Evolutionary conservation across 352 stramenopile species (phyloP).

Genomic region (Globisporangium camurandrum): DNA sequence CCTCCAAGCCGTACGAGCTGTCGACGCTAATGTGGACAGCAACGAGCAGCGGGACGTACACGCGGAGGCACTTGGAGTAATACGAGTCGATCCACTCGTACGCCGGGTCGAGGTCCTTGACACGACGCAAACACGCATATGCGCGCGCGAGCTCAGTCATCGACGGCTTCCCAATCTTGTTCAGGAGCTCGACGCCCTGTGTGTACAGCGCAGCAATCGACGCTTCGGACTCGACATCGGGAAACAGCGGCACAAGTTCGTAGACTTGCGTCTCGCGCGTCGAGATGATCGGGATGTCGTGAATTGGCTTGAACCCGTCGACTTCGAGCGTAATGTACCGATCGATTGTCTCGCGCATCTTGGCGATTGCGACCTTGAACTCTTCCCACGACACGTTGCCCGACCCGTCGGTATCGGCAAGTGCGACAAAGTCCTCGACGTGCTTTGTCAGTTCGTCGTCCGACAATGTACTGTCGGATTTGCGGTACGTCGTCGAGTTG

Average conservation of each 20-base stretch:
- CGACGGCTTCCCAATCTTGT: constrained; percentile 48
- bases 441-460: constrained; percentile 47
- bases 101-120: constrained; percentile 55
- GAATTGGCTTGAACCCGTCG: constrained; percentile 57
- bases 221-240: constrained; percentile 64
- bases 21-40: constrained; percentile 66
- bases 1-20: constrained; percentile 67
- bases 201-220: constrained; percentile 67
- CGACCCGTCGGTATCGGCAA: constrained; percentile 74
- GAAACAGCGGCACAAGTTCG: constrained; percentile 62
- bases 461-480: constrained; percentile 43
- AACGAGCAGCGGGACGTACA: constrained; percentile 66
- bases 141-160: constrained; percentile 55
- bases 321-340: constrained; percentile 74
- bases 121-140: constrained; percentile 66
- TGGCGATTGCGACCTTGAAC: constrained; percentile 79
- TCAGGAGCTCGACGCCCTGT: constrained; percentile 53
- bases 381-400: constrained; percentile 81
- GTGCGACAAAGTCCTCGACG: constrained; percentile 71
- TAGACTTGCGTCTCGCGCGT: constrained; percentile 75
- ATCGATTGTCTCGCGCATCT: constrained; percentile 57
- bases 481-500: constrained; percentile 4
- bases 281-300: constrained; percentile 55
- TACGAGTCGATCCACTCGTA: constrained; percentile 87
- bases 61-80: constrained; percentile 50